Conservation (phyloP, 495 filamentous ascomycete genomes). For the Penicillium roqueforti region DNA sequence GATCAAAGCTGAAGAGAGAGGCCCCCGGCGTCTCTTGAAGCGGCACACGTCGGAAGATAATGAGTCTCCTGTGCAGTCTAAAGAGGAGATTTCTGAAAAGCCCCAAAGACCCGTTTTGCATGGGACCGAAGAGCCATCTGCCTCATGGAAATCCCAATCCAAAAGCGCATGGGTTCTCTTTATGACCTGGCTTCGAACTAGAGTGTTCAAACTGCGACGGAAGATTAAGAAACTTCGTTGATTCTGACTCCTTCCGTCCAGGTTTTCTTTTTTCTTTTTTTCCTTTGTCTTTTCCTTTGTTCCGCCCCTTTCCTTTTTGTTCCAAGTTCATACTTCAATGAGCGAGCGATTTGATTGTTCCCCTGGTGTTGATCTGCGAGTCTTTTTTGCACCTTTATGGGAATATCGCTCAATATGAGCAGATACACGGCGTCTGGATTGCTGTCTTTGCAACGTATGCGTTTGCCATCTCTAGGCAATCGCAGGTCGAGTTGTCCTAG, state of each 20-base stretch:
- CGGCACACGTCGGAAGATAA: constrained; percentile 21
- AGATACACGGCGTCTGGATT: constrained; percentile 7
- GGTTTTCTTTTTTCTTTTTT: too few species aligned
- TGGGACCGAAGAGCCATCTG: constrained; percentile 10
- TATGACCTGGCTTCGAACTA: constrained; percentile 46
- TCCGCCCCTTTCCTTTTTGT: not conserved
- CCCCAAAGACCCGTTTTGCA: constrained; percentile 1
- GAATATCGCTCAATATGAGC: constrained; percentile 2
- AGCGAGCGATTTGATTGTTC: constrained; percentile 12
- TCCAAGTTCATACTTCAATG: constrained; percentile 6
- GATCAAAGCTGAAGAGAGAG: constrained; percentile 44
- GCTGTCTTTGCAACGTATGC: constrained; percentile 2
- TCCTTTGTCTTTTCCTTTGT: constrained; percentile 1
- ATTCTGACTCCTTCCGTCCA: constrained; percentile 6
- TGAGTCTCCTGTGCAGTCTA: constrained; percentile 8
- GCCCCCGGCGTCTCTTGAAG: constrained; percentile 35
- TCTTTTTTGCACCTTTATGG: constrained; percentile 7
- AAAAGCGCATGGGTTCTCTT: constrained; percentile 47
- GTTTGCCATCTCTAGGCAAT: constrained; percentile 1
- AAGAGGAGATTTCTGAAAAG: constrained; percentile 17
- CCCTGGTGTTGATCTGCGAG: constrained; percentile 2
- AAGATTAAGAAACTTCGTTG: constrained; percentile 32
- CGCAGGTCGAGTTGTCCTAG: constrained; percentile 8
- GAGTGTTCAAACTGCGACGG: constrained; percentile 43
- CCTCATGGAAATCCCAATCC: constrained; percentile 35